phyloP scores from a whole-genome alignment of 1,284 basidiomycete species.

The Stygiomarasmius scandens region DNA sequence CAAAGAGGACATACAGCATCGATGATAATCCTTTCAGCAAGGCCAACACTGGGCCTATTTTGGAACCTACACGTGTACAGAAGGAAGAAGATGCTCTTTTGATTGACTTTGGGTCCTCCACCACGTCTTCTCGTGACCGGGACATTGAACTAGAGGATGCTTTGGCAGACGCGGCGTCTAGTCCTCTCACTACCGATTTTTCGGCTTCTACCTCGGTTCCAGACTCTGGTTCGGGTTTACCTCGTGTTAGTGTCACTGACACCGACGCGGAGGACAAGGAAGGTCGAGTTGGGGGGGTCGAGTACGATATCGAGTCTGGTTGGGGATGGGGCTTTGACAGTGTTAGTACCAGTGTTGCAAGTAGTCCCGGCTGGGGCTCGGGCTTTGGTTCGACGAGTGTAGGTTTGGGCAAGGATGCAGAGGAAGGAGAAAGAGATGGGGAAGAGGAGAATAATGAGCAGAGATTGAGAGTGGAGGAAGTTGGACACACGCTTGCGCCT shows the following conservation, averaged over 20 bases:
- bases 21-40: neutral
- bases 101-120: slow-evolving; percentile 9
- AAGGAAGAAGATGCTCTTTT: neutral
- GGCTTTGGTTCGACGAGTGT: too few relatives aligned
- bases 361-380: too few relatives aligned
- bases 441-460: neutral
- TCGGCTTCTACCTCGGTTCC: neutral
- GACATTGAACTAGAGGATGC: neutral
- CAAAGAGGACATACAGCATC: neutral
- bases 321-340: slow-evolving; percentile 12
- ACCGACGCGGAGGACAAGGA: neutral
- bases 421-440: neutral
- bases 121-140: neutral
- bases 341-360: too few relatives aligned
- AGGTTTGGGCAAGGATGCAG: neutral
- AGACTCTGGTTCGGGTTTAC: neutral
- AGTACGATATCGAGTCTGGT: slow-evolving; percentile 7
- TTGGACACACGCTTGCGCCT: neutral
- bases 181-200: neutral
- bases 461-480: neutral
- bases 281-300: neutral
- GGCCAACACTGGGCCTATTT: neutral
- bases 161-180: neutral
- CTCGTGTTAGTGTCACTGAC: neutral
- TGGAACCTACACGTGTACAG: neutral